Evolutionary conservation across 2,329 filamentous ascomycete species (phyloP).

Genomic region (Pseudopyrenochaeta lycopersici): DNA sequence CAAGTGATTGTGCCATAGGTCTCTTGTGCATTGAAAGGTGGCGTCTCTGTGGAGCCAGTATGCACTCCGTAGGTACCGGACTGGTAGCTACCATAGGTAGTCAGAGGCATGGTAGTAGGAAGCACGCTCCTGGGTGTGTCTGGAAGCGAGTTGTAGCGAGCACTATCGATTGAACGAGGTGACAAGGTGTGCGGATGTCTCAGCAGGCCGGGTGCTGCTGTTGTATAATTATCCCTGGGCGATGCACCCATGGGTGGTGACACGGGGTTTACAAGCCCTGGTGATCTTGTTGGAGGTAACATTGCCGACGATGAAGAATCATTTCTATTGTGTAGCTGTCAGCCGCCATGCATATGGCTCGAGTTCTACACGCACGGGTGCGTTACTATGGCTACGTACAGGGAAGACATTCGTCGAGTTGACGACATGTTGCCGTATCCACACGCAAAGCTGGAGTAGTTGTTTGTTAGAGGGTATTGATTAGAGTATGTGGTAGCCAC

Average conservation of each 20-base stretch:
- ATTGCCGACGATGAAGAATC: slow-evolving; percentile 59
- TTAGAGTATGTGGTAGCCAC: slow-evolving; percentile 46
- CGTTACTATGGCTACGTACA: slow-evolving; percentile 55
- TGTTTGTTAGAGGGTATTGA: slow-evolving; percentile 40
- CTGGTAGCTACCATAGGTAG: slow-evolving; percentile 29
- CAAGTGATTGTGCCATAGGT: slow-evolving; percentile 70
- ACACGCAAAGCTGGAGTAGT: slow-evolving; percentile 48
- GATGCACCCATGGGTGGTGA: slow-evolving; percentile 51
- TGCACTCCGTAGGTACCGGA: slow-evolving; percentile 28
- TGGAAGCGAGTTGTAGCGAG: slow-evolving; percentile 45
- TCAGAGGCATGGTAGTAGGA: slow-evolving; percentile 40
- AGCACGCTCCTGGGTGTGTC: slow-evolving; percentile 50
- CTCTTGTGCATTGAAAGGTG: slow-evolving; percentile 57
- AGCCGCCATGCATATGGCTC: slow-evolving; percentile 49
- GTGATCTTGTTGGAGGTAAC: slow-evolving; percentile 55
- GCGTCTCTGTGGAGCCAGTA: slow-evolving; percentile 39
- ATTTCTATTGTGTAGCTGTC: slow-evolving; percentile 49
- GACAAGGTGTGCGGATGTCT: slow-evolving; percentile 46
- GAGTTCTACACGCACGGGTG: slow-evolving; percentile 44
- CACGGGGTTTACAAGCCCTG: slow-evolving; percentile 52
- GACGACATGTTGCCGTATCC: slow-evolving; percentile 50
- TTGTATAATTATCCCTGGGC: slow-evolving; percentile 57
- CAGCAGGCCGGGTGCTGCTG: slow-evolving; percentile 48
- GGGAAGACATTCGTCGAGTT: slow-evolving; percentile 52
- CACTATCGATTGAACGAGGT: slow-evolving; percentile 43